phyloP scores from a whole-genome alignment of 768 basidiomycete genomes.

The Holtermanniella nyarrowii region DNA sequence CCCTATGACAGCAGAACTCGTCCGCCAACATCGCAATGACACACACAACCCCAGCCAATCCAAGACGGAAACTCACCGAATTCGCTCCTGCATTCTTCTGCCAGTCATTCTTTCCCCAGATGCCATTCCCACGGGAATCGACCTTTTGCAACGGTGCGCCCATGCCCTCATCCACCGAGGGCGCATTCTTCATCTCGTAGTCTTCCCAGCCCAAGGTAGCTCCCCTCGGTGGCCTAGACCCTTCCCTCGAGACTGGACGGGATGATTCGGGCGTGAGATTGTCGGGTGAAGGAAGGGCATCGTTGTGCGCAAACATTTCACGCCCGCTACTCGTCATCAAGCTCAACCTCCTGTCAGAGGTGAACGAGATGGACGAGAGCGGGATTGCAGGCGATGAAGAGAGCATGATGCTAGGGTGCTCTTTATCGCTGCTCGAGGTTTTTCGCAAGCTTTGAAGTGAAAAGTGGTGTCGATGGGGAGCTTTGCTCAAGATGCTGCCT shows the following conservation, averaged over 20 bases:
- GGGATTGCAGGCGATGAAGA: conserved; percentile 35
- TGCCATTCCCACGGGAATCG: neutral
- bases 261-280: conserved; percentile 19
- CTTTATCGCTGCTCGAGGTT: neutral
- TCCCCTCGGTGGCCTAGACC: conserved; percentile 8
- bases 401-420: conserved; percentile 21
- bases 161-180: neutral
- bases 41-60: no score
- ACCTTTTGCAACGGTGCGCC: neutral
- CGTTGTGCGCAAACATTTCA: conserved; percentile 25
- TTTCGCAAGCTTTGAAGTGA: no score
- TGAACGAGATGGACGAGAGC: conserved; percentile 27
- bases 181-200: neutral
- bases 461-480: no score
- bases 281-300: conserved; percentile 33
- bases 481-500: neutral
- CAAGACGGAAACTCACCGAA: neutral
- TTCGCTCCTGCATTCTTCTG: neutral
- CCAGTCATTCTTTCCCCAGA: neutral
- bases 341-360: conserved; percentile 23
- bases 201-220: conserved; percentile 1
- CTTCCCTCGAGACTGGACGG: no score
- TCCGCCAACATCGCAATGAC: no score
- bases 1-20: no score
- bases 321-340: conserved; percentile 29